Evolutionary conservation across 2,329 filamentous ascomycete genomes (phyloP), one percentile per base, ranked within the genome.

Genomic region (Domatiomyces globalis): DNA sequence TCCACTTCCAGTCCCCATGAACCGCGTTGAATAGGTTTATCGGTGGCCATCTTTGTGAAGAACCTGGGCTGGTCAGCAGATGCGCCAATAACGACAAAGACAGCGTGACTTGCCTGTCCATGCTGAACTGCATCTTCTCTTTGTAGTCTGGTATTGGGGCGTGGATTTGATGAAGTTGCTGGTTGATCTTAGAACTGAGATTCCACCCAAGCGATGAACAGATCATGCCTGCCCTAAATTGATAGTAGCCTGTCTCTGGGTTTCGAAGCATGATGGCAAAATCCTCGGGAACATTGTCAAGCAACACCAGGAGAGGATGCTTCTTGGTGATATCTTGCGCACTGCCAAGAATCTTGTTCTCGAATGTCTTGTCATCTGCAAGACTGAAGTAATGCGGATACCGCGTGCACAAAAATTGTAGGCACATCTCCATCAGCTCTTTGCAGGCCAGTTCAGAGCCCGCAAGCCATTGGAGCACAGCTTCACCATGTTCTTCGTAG

Each of bases 141-240:
- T 85, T 85, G 65, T 90, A 94, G 60, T 92, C 85, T 0, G 87
- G 87, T 19, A 94, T 83, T 0, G 77, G 74, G 1, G 68, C 68
- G 63, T 94, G 87, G 54, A 94, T 90, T 52, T 80, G 76, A 9
- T 81, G 72, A 12, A 94, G 69, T 19, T 76, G 75, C 58, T 81
- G 67, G 0, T 85, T 85, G 50, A 92, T 81, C 69, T 94, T 92
- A 20, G 76, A 77, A 0, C 72, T 77, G 0, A 92, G 69, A 57
- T 83, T 85, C 87, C 87, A 94, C 1, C 87, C 87, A 0, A 94
- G 68, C 0, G 83, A 77, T 5, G 84, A 88, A 67, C 86, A 94
- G 44, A 92, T 80, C 7, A 87, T 70, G 4, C 85, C 87, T 0
- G 84, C 85, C 20, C 85, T 78, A 56, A 94, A 80, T 50, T 76